Percentiles rank a stretch among this genome's conserved stretches.
phyloP scores from a whole-genome alignment of 805 yeast species.

The Candida yuanshanica region DNA sequence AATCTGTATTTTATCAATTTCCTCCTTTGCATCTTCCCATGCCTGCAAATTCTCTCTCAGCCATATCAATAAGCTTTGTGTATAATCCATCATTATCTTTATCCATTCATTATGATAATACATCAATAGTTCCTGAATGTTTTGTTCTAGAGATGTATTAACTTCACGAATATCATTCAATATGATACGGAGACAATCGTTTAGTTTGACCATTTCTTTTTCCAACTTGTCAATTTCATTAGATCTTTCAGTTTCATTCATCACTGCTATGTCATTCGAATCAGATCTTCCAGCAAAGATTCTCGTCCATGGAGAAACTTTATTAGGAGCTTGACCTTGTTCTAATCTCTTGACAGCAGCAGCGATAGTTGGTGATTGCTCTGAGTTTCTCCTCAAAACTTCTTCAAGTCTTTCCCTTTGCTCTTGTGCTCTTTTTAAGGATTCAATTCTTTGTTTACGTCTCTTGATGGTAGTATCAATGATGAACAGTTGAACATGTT shows the following conservation, averaged over 20 bases:
- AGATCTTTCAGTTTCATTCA: conserved; percentile 32
- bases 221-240: conserved; percentile 30
- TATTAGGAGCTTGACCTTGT: conserved; percentile 19
- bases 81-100: conserved; percentile 25
- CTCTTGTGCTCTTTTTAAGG: conserved; percentile 28
- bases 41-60: conserved; percentile 31
- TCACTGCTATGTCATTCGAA: conserved; percentile 15
- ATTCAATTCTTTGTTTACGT: conserved; percentile 26
- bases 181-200: conserved; percentile 33
- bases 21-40: conserved; percentile 33
- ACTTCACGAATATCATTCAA: conserved; percentile 32
- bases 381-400: conserved; percentile 30
- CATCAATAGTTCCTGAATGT: conserved; percentile 23
- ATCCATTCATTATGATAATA: conserved; percentile 26
- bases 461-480: conserved; percentile 35
- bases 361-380: conserved; percentile 30
- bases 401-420: conserved; percentile 26
- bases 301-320: conserved; percentile 22
- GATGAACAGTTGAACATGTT: conserved; percentile 44
- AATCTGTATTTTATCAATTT: conserved; percentile 14
- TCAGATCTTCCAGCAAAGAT: conserved; percentile 15
- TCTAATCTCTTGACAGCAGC: conserved; percentile 26
- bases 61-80: conserved; percentile 31
- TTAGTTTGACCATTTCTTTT: conserved; percentile 32
- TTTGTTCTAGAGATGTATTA: conserved; percentile 26